phyloP scores from a whole-genome alignment of 192 early-diverging fungal genomes.

The Gonapodya prolifera region DNA sequence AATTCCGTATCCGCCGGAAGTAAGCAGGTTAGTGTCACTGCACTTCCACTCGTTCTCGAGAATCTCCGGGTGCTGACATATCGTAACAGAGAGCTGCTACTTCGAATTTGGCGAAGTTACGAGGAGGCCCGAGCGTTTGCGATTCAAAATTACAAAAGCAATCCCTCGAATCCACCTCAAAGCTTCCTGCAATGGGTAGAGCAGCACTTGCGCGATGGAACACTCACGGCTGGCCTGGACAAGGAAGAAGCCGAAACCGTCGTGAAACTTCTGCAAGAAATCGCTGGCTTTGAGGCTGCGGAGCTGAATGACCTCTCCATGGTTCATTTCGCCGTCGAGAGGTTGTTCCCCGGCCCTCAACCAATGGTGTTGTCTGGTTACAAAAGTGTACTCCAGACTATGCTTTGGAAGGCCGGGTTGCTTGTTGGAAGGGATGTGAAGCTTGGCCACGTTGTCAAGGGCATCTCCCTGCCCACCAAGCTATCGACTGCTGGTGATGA shows the following conservation, averaged over 20 bases:
- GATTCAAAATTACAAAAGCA: background rate
- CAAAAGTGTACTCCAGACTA: background rate
- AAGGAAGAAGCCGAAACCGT: background rate
- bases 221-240: background rate
- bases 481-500: background rate
- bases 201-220: background rate
- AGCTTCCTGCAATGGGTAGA: background rate
- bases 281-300: background rate
- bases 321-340: background rate
- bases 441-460: background rate
- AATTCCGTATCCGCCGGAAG: background rate
- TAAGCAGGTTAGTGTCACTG: background rate
- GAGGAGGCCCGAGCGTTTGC: background rate
- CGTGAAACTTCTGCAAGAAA: background rate
- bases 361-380: background rate
- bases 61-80: background rate
- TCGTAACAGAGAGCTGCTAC: background rate
- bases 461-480: background rate
- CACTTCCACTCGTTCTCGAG: background rate
- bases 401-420: background rate
- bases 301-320: background rate
- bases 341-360: background rate
- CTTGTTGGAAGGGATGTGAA: background rate
- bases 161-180: background rate
- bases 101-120: background rate